Conservation (phyloP, 306 rosid genomes). For the Neltuma alba region DNA sequence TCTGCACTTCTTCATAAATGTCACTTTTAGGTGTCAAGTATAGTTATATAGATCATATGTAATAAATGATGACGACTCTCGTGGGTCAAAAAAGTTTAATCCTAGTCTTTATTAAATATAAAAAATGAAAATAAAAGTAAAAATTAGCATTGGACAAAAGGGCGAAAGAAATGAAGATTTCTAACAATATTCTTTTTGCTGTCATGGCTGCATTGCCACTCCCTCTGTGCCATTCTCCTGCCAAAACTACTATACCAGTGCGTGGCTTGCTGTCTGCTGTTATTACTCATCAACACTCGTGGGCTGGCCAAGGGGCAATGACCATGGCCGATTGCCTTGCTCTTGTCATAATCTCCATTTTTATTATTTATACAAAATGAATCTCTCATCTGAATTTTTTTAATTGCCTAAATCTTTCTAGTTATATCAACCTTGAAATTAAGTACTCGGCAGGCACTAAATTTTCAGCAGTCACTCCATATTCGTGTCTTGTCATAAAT, state of each 20-base stretch:
- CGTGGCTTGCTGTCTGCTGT: not conserved
- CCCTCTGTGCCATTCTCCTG: too few relatives aligned
- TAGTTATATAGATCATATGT: not conserved
- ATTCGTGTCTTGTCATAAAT: not conserved
- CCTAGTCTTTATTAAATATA: too few relatives aligned
- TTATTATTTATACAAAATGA: not conserved
- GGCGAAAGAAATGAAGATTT: too few relatives aligned
- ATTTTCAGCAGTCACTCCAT: not conserved
- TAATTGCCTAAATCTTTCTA: not conserved
- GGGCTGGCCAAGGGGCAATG: not conserved
- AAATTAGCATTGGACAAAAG: not conserved
- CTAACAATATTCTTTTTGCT: too few relatives aligned
- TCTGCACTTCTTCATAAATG: too few relatives aligned
- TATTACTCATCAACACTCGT: not conserved
- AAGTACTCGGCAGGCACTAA: not conserved
- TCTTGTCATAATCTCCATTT: not conserved
- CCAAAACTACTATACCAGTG: too few relatives aligned
- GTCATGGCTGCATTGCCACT: too few relatives aligned
- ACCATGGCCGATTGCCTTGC: too few relatives aligned
- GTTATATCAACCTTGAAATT: not conserved
- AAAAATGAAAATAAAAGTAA: too few relatives aligned
- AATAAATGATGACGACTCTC: not conserved
- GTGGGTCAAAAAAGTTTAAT: not conserved
- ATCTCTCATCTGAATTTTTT: not conserved
- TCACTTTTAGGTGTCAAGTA: not conserved